Evolutionary conservation across 371 early-diverging fungal species (phyloP), one percentile per base, ranked within the genome.

Genomic region (Apophysomyces sp.): DNA sequence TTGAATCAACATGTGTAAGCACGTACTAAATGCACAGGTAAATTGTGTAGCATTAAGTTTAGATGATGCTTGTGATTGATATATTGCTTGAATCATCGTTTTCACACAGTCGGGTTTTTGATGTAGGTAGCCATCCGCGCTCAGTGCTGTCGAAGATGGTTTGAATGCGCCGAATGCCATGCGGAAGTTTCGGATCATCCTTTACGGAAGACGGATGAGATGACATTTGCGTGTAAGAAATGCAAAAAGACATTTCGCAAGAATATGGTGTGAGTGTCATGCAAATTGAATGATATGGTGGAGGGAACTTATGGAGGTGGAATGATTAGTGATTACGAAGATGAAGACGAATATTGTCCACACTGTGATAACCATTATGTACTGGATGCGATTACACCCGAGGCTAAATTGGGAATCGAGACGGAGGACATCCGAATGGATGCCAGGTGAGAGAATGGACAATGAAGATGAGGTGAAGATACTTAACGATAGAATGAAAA

Each of bases 171-270:
- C 4, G 92, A 96, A 69, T 98, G 98, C 76, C 97, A 97, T 69
- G 88, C 82, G n/a, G 97, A 94, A 57, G 73, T 67, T 0, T 67
- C 89, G 4, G 90, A 92, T 74, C 97, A 97, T 78, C 77, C 77
- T 26, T 76, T 98, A 21, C 74, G 84, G 62, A 94, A 92, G 69
- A 86, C 93, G 4, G 76, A 78, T 55, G 98, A 98, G 73, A 93
- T 98, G 94, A 88, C 94, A 1, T 94, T 98, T 80, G 94, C 94
- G 5, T 98, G 98, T 78, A 98, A 98, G 74, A 97, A 97, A 72
- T 98, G 98, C 79, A 95, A 93, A 81, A 98, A 97, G 78, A 91
- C 87, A 3, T 98, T 98, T 67, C 85, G 98, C 67, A 98, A 98
- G 70, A 91, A 96, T 67, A 83, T 94, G 85, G 78, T 68, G 91